phyloP scores from a whole-genome alignment of 495 filamentous ascomycete genomes.

The Hypoxylon cercidicola region DNA sequence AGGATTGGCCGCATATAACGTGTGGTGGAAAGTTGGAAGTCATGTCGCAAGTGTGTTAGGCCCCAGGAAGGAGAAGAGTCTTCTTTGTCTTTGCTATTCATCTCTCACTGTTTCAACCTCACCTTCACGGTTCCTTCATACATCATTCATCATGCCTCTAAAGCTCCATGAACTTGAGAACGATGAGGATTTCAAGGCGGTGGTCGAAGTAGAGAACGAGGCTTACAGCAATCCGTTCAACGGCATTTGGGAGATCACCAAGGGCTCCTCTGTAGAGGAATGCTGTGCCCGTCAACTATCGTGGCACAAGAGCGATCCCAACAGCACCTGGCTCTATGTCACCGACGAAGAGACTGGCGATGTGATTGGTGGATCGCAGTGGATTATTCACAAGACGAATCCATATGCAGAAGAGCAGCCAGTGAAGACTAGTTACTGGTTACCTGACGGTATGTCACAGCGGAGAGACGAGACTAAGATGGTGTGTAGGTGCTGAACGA shows the following conservation, averaged over 20 bases:
- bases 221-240: slow-evolving; percentile 38
- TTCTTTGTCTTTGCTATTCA: slow-evolving; percentile 1
- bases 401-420: slow-evolving; percentile 36
- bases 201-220: slow-evolving; percentile 30
- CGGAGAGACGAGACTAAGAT: neutral
- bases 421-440: slow-evolving; percentile 45
- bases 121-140: neutral
- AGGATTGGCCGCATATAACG: neutral
- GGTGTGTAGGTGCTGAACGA: neutral
- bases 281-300: slow-evolving; percentile 31
- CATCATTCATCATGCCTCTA: slow-evolving; percentile 27
- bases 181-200: slow-evolving; percentile 37
- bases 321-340: slow-evolving; percentile 45
- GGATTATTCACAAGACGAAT: slow-evolving; percentile 48
- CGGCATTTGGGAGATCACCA: slow-evolving; percentile 40
- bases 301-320: slow-evolving; percentile 39
- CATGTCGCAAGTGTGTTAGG: neutral
- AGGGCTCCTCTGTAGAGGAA: slow-evolving; percentile 37
- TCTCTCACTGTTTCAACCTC: neutral
- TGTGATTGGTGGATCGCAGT: slow-evolving; percentile 47
- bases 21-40: neutral
- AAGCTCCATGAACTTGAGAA: slow-evolving; percentile 41
- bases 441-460: slow-evolving; percentile 49
- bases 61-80: neutral
- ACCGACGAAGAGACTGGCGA: slow-evolving; percentile 49